A percentile compares a stretch with the other conserved stretches of the same genome.
phyloP scores from a whole-genome alignment of 2,329 filamentous ascomycete species.

The Diaporthe vexans region DNA sequence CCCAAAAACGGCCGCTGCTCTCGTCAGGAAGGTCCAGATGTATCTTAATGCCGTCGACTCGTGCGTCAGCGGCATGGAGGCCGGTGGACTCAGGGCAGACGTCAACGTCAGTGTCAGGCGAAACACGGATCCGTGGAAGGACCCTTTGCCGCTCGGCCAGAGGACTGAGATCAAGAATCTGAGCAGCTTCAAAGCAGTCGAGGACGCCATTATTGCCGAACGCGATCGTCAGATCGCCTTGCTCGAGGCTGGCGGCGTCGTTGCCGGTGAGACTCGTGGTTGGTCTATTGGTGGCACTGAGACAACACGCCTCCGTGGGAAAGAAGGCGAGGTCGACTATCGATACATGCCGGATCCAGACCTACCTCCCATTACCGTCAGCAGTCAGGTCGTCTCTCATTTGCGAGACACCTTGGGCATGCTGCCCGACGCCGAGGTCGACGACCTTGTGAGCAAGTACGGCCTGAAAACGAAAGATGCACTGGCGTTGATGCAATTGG shows the following conservation, averaged over 20 bases:
- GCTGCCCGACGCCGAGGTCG: constrained; percentile 79
- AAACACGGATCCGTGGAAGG: constrained; percentile 55
- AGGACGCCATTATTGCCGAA: constrained; percentile 94
- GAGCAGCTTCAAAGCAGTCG: constrained; percentile 93
- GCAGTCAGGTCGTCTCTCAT: constrained; percentile 75
- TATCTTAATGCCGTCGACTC: constrained; percentile 85
- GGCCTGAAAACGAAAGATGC: constrained; percentile 86
- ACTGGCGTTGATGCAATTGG: constrained; percentile 80
- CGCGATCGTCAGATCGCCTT: constrained; percentile 88
- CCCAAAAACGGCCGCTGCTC: constrained; percentile 87
- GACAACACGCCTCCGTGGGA: constrained; percentile 86
- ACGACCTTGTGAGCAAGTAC: constrained; percentile 72
- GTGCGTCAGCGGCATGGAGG: constrained; percentile 92
- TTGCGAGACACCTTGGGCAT: constrained; percentile 75
- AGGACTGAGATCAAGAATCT: constrained; percentile 98
- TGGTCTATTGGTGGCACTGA: constrained; percentile 90
- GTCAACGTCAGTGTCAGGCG: constrained; percentile 92
- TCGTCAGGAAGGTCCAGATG: constrained; percentile 89
- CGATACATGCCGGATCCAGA: constrained; percentile 99
- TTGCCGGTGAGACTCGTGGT: constrained; percentile 90
- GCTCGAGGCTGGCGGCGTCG: constrained; percentile 79
- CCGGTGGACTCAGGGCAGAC: constrained; percentile 90
- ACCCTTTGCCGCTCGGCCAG: constrained; percentile 73
- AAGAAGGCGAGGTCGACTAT: constrained; percentile 98
- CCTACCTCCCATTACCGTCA: constrained; percentile 83